Base-by-base conservation (phyloP, 2,329 filamentous ascomycete species). In the Claviceps purpurea region DNA sequence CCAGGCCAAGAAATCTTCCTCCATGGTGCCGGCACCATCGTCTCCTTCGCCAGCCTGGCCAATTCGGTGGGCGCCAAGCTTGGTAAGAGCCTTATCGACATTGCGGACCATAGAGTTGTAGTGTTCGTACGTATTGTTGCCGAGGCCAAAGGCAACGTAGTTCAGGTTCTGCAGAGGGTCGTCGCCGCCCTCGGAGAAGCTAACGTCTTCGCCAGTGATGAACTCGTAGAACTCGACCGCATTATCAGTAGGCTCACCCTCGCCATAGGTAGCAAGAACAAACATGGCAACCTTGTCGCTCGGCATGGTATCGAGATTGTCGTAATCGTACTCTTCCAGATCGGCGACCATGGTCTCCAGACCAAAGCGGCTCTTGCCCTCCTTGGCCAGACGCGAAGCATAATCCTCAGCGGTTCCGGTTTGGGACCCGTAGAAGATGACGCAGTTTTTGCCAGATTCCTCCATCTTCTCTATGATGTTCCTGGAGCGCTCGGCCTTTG, bases 141-240 rank as follows among this genome's bases (percentile, higher is more conserved):
- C 93, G 41, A 98, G 82, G 63, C 93, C 93, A 63, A 98, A 98
- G 53, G 89, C 80, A 63, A 98, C 89, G 65, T 90, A 98, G 68
- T 90, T 91, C 65, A 98, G 79, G 62, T 88, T 90, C 50, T 73
- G 76, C 51, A 98, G 80, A 49, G 91, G 79, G 56, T 84, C 78
- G 22, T 91, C 85, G 46, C 69, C 71, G 61, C 82, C 79, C 63
- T 89, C 81, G 59, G 86, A 87, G 71, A 97, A 97, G 59, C 79
- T 72, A 53, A 85, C 75, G 52, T 93, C 88, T 18, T 97, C 90
- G 58, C 79, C 79, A 49, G 80, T 87, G 63, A 97, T 78, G 71
- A 96, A 97, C 68, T 98, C 93, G 73, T 95, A 96, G 73, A 98
- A 98, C 61, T 98, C 93, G 57, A 97, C 93, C 6, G 94, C 93